Evolutionary conservation across 306 rosid genomes (phyloP).

Genomic region (Rosa persica): DNA sequence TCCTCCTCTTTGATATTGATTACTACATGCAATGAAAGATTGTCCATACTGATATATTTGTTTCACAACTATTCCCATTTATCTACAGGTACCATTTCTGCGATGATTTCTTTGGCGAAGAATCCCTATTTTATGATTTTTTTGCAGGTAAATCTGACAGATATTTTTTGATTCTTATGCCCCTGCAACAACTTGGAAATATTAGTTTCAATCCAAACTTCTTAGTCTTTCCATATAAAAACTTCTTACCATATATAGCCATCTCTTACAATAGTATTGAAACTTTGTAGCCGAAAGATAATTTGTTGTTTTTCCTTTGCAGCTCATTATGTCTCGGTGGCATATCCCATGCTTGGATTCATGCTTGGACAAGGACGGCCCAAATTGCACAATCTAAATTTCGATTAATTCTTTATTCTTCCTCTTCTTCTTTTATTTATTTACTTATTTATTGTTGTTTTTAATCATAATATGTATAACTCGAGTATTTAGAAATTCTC

Average conservation of each 20-base stretch:
- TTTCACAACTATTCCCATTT: constrained; percentile 25
- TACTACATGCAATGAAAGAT: constrained; percentile 15
- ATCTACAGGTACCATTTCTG: constrained; percentile 74
- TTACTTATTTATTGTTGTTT: too few relatives aligned
- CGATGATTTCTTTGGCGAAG: constrained; percentile 77
- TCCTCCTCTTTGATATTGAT: constrained; percentile 27
- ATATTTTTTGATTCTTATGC: constrained; percentile 9
- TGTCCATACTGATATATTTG: constrained; percentile 12
- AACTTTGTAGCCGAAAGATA: background rate
- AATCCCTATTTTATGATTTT: constrained; percentile 66
- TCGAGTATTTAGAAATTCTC: too few relatives aligned
- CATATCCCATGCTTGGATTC: constrained; percentile 97
- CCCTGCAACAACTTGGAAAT: background rate
- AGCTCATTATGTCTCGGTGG: constrained; percentile 94
- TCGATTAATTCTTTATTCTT: too few relatives aligned
- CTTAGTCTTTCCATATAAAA: background rate
- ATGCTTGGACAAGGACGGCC: constrained; percentile 93
- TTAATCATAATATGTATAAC: too few relatives aligned
- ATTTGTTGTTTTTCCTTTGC: constrained; percentile 37
- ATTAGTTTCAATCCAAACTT: background rate
- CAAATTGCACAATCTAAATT: too few relatives aligned
- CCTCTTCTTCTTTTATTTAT: too few relatives aligned
- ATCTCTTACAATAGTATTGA: background rate
- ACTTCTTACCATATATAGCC: background rate
- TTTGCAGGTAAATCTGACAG: constrained; percentile 56